Base-by-base conservation (phyloP, 2,329 filamentous ascomycete species). In the Lecanicillium sp. region DNA sequence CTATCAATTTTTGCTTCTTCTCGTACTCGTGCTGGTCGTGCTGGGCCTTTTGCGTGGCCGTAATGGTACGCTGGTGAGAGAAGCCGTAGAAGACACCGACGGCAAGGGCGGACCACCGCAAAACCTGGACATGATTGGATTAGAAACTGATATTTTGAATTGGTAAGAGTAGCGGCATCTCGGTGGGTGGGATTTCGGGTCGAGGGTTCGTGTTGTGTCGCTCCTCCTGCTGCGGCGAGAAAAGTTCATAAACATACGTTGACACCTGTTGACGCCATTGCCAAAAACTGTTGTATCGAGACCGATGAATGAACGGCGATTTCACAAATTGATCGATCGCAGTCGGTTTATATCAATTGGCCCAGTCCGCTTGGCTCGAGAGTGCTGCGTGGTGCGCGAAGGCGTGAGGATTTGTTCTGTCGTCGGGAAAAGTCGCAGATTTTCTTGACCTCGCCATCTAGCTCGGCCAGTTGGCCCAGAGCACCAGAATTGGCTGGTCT, bases 81-180 rank as follows among this genome's bases (percentile, higher is more conserved):
- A 95, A 80, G 64, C 92, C 92, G 73, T 98, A 98, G 70, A 95
- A 82, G 61, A 96, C 71, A 62, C 92, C 92, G 57, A 87, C 73
- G 58, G 81, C 85, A 51, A 98, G 85, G 61, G 89, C 89, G 59
- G 88, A 90, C 77, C 90, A 98, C 69, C 92, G 89, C 65, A 96
- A 78, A 65, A 98, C 90, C 92, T 98, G 65, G 37, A 54, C 43
- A 47, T 35, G 22, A 39, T 40, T 50, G 46, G 54, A 55, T 59
- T 55, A 59, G 52, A 45, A 29, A 17, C 11, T 9, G 19, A 25
- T 25, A 7, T 25, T 11, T 7, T 25, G 22, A 25, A 7, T 25
- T 11, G 22, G n/a, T n/a, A n/a, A n/a, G n/a, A n/a, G n/a, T n/a
- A n/a, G n/a, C n/a, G n/a, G n/a, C n/a, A n/a, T n/a, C n/a, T n/a